Conservation (phyloP, 495 filamentous ascomycete genomes). For the Lasiosphaeria miniovina region DNA sequence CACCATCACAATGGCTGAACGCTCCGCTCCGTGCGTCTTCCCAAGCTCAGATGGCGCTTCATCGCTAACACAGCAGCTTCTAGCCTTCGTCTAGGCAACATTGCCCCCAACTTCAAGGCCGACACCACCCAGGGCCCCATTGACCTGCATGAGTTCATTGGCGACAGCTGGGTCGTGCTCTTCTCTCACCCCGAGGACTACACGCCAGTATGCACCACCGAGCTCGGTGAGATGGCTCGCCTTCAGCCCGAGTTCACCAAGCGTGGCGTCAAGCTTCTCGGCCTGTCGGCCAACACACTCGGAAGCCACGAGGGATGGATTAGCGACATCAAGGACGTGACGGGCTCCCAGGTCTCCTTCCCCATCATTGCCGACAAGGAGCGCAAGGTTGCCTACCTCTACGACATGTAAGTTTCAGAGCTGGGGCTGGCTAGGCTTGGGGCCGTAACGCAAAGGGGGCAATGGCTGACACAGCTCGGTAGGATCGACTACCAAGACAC, state of each 20-base stretch:
- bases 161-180: constrained; percentile 88
- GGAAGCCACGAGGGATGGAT: constrained; percentile 73
- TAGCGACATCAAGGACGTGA: constrained; percentile 94
- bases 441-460: neutral
- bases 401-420: constrained; percentile 77
- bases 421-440: neutral
- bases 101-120: constrained; percentile 90
- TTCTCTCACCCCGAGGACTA: constrained; percentile 97
- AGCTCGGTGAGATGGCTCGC: constrained; percentile 94
- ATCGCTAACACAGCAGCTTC: neutral
- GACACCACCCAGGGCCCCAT: constrained; percentile 89
- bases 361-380: constrained; percentile 98
- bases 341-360: constrained; percentile 75
- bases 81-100: constrained; percentile 82
- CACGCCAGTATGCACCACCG: constrained; percentile 96
- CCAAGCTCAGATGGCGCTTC: neutral
- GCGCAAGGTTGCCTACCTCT: constrained; percentile 83
- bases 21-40: constrained; percentile 48
- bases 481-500: constrained; percentile 77
- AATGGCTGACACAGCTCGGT: constrained; percentile 4
- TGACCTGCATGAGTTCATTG: constrained; percentile 96
- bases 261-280: constrained; percentile 93
- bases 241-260: constrained; percentile 95
- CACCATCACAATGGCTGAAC: constrained; percentile 49
- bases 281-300: constrained; percentile 80